These are phyloP conservation scores for Apium graveolens DNA, from an alignment of 129 eudicot species.

Conservation along the genomic window DNA sequence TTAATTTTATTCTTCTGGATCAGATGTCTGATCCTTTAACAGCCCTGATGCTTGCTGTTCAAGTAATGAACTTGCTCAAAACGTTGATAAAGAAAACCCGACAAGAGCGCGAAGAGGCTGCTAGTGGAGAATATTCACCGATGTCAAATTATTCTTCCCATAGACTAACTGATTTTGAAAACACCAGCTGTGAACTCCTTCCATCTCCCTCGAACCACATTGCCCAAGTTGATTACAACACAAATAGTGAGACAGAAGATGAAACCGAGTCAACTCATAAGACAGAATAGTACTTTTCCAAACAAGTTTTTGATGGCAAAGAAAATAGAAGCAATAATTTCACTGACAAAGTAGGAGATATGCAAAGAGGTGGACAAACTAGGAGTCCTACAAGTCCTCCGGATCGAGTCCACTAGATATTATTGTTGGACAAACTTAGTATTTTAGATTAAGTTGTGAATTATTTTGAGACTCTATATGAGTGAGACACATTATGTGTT, in stretches of 20 bases:
- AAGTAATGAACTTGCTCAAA: slow-evolving; percentile 1
- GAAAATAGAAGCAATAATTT: neutral
- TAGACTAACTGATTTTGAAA: slow-evolving; percentile 25
- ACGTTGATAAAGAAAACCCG: neutral
- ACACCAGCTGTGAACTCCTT: slow-evolving; percentile 53
- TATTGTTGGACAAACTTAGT: no score
- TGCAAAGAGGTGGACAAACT: slow-evolving; percentile 13
- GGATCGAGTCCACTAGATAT: slow-evolving; percentile 20
- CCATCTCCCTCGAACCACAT: slow-evolving; percentile 39
- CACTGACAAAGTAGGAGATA: slow-evolving; percentile 19
- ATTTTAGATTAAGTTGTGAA: no score
- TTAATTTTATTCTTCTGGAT: neutral
- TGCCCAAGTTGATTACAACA: slow-evolving; percentile 18
- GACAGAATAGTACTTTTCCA: neutral
- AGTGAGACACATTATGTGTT: no score
- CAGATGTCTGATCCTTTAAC: slow-evolving; percentile 5
- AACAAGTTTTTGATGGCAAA: neutral
- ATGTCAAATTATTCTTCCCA: slow-evolving; percentile 46
- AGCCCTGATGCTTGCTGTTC: slow-evolving; percentile 1
- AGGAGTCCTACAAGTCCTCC: slow-evolving; percentile 16
- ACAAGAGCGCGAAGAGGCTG: slow-evolving; percentile 9
- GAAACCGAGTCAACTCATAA: neutral
- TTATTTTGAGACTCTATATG: no score
- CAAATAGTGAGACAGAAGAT: neutral
- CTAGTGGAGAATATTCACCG: slow-evolving; percentile 42